Conservation (phyloP, 2,329 filamentous ascomycete species). For the Onygenales sp. region DNA sequence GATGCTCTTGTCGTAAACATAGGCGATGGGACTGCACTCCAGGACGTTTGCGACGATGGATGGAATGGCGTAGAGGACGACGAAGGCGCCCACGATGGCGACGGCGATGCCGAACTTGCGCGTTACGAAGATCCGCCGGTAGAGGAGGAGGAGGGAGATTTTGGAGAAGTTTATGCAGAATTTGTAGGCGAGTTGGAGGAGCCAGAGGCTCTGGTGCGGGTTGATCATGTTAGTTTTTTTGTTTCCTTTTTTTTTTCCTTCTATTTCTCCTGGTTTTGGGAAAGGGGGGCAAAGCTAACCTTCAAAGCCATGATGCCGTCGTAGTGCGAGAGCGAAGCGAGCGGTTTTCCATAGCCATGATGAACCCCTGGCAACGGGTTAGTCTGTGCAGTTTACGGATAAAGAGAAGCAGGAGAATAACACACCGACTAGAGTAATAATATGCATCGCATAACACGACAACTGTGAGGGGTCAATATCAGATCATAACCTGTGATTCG, state of each 20-base stretch:
- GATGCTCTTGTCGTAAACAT: conserved; percentile 38
- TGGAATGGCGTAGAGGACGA: conserved; percentile 39
- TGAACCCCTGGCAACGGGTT: conserved; percentile 13
- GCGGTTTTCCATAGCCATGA: conserved; percentile 20
- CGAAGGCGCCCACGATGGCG: conserved; percentile 32
- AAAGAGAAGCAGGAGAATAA: background rate
- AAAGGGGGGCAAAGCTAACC: conserved; percentile 9
- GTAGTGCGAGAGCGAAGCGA: conserved; percentile 10
- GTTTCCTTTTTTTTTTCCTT: background rate
- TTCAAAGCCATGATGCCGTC: conserved; percentile 17
- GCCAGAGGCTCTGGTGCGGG: conserved; percentile 38
- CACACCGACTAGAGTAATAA: conserved; percentile 16
- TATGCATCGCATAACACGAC: conserved; percentile 16
- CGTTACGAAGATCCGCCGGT: conserved; percentile 44
- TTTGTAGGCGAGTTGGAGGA: conserved; percentile 47
- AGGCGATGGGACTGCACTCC: conserved; percentile 41
- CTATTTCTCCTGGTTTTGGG: conserved; percentile 5
- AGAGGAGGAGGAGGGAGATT: conserved; percentile 44
- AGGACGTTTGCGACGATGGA: conserved; percentile 39
- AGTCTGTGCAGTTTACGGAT: background rate
- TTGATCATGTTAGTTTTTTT: background rate
- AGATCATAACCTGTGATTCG: no score
- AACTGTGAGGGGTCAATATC: no score
- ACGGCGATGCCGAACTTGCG: conserved; percentile 37
- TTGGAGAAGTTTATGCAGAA: conserved; percentile 46